Evolutionary conservation across 1,284 basidiomycete genomes (phyloP), one percentile per base, ranked within the genome.

Genomic region (Ustilago xerochloae): DNA sequence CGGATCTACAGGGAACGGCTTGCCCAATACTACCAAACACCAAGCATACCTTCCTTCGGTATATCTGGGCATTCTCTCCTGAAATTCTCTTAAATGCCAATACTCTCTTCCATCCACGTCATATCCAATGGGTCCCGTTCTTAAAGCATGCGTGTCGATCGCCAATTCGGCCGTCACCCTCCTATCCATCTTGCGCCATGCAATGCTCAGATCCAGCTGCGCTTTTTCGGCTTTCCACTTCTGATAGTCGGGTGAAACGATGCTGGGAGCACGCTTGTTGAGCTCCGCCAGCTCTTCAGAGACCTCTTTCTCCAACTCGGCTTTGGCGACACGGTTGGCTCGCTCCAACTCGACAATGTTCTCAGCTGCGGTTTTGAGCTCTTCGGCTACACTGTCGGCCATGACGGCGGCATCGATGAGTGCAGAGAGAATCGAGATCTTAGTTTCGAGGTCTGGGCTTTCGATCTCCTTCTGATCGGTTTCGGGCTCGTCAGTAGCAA

Each of bases 71-170:
- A 79, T 77, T 20, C 57, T 52, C 49, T 79, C 77, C 43, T 70
- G 65, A 55, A 63, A 79, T 51, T 79, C 77, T 22, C 76, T 55
- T 45, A 79, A 46, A 30, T 79, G 75, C 77, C 77, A 79, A 30
- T 75, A 79, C 51, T 69, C 75, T 24, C 73, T 60, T 6, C 77
- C 77, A 41, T 79, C 77, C 7, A 53, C 64, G 46, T 79, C 77
- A 24, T 26, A 16, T 29, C 77, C 77, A 4, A 79, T 10, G 3
- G 77, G 65, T 18, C 77, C 77, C 6, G 68, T 77, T 4, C 77
- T 60, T 30, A 77, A 28, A 2, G 72, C 66, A 45, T 75, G 72
- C 51, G 63, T 61, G 39, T 75, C 66, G 29, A 66, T 45, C 5
- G 59, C 55, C 29, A 75, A 32, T 26, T 70, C 63, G 18, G n/a